Evolutionary conservation across 495 filamentous ascomycete species (phyloP), one percentile per base, ranked within the genome.

Genomic region (Penicillium mononematosum): DNA sequence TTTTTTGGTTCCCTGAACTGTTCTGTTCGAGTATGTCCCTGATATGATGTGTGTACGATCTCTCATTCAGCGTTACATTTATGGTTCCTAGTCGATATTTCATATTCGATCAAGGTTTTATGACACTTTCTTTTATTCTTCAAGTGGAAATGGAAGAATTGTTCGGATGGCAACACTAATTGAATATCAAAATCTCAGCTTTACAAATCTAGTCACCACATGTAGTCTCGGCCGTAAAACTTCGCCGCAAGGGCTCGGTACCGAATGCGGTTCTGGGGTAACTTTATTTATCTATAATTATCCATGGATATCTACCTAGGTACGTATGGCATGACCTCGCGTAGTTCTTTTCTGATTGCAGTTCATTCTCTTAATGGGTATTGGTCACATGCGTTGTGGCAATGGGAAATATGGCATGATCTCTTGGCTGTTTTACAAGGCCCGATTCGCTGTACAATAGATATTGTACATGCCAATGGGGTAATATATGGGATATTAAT

Each of bases 1-100:
- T 39, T 36, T 43, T 58, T 42, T 52, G 32, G 32, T 36, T n/a
- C 34, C 14, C 4, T 31, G 29, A 31, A 31, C 29, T 36, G 32
- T 39, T 50, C 55, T 68, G 60, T 66, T 59, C 54, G 58, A 68
- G 60, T 63, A 68, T 64, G 60, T 61, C 50, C 32, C 50, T 52
- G 53, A 51, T 68, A 43, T 66, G 59, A 68, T 68, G 59, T 68
- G 59, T 68, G 63, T 69, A 69, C 60, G 66, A 69, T 69, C 52
- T 52, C 59, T 62, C 52, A 44, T 50, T 62, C 42, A 64, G 63
- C 63, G 61, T 69, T 39, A 65, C 55, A 55, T 55, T 43, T 55
- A 47, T 45, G 43, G 29, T 45, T 45, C 27, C 32, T 50, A 58
- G 59, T 53, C 57, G 61, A 58, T 58, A 64, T 62, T 54, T 50